Evolutionary conservation across 306 rosid species (phyloP).

Genomic region (Prosopis cineraria): DNA sequence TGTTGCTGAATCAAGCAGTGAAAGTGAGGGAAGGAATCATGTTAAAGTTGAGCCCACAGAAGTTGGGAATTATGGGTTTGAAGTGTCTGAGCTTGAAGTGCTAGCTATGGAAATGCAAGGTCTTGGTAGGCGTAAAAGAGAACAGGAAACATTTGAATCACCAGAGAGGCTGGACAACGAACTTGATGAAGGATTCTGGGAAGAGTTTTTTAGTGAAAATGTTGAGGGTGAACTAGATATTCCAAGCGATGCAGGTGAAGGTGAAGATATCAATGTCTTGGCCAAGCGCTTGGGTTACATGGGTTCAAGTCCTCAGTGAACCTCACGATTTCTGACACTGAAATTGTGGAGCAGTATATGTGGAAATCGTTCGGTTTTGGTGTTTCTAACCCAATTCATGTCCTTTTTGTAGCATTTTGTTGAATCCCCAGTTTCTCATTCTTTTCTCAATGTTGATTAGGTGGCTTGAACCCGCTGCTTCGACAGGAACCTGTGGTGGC

Average conservation of each 20-base stretch:
- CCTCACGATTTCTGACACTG: not conserved
- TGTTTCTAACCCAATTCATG: constrained; percentile 59
- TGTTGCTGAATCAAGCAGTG: constrained; percentile 44
- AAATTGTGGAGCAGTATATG: not conserved
- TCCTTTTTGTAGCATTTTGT: constrained; percentile 36
- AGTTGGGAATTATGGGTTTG: constrained; percentile 45
- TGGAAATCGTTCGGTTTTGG: constrained; percentile 42
- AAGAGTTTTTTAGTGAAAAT: constrained; percentile 50
- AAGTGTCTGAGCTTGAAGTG: constrained; percentile 76
- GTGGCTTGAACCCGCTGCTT: constrained; percentile 74
- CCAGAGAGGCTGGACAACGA: constrained; percentile 59
- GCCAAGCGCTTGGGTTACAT: constrained; percentile 59
- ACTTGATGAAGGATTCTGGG: constrained; percentile 74
- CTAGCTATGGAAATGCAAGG: constrained; percentile 95
- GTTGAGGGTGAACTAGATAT: constrained; percentile 54
- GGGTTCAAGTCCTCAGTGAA: constrained; percentile 60
- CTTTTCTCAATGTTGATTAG: constrained; percentile 59
- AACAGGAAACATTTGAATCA: constrained; percentile 39
- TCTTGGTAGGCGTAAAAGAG: constrained; percentile 51
- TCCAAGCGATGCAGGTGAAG: constrained; percentile 32
- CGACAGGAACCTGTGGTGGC: constrained; percentile 55
- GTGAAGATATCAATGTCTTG: constrained; percentile 52
- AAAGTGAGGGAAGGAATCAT: constrained; percentile 15
- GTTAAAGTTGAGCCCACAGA: constrained; percentile 60
- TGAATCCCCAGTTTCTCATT: constrained; percentile 35